These are phyloP conservation scores for Primulina eburnea DNA, from an alignment of 257 asterid genomes.

Conservation along the genomic window DNA sequence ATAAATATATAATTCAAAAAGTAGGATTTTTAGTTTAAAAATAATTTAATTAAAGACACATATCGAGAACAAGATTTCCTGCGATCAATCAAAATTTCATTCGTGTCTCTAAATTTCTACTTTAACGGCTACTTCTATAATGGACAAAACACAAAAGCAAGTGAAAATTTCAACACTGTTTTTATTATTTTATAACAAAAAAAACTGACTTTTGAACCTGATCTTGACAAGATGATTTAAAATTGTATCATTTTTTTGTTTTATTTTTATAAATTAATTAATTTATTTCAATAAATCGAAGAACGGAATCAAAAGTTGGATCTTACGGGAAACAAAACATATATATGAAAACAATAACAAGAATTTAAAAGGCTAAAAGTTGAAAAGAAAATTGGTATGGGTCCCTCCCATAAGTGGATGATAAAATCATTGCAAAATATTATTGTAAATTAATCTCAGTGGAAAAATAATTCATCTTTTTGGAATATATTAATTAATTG, in stretches of 20 bases:
- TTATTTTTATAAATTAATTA: too few species aligned
- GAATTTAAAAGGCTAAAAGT: background rate
- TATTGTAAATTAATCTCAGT: background rate
- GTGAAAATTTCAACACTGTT: constrained; percentile 13
- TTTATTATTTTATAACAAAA: constrained; percentile 25
- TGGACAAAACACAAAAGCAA: constrained; percentile 26
- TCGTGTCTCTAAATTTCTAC: constrained; percentile 14
- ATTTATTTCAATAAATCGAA: background rate
- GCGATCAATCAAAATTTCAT: constrained; percentile 26
- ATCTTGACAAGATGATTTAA: background rate
- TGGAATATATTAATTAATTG: too few species aligned
- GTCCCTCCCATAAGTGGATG: background rate
- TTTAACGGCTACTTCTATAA: constrained; percentile 17
- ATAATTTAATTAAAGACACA: constrained; percentile 20
- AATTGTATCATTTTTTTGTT: background rate
- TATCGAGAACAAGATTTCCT: constrained; percentile 29
- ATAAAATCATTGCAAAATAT: background rate
- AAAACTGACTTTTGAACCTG: constrained; percentile 23
- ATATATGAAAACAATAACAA: background rate
- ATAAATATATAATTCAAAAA: too few species aligned
- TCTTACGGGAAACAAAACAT: background rate
- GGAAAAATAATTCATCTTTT: background rate
- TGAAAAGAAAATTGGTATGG: background rate
- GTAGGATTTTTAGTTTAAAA: too few species aligned
- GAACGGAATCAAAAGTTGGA: background rate